Conservation (phyloP, 768 basidiomycete genomes). For the Boletus vermiculosoides region DNA sequence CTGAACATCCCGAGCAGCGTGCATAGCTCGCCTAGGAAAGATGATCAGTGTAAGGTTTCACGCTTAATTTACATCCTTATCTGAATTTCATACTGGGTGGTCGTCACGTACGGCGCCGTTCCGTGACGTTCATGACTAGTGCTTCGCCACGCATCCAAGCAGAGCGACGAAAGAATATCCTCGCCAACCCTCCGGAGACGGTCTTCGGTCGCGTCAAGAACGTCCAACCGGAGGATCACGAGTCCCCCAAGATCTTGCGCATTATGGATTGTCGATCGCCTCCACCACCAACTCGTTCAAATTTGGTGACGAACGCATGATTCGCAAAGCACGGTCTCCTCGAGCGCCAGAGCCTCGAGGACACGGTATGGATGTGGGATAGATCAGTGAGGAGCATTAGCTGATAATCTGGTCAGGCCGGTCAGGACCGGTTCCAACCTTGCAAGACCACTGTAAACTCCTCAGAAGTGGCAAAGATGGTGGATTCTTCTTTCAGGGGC, state of each 20-base stretch:
- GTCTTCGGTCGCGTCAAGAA: constrained; percentile 39
- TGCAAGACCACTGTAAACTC: no score
- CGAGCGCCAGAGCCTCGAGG: constrained; percentile 68
- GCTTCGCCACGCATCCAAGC: constrained; percentile 66
- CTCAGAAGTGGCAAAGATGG: no score
- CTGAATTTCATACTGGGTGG: constrained; percentile 70
- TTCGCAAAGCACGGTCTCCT: constrained; percentile 61
- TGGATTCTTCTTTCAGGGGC: constrained; percentile 47
- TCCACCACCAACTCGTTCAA: constrained; percentile 56
- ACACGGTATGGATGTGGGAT: constrained; percentile 59
- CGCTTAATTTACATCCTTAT: background rate
- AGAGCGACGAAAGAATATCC: constrained; percentile 58
- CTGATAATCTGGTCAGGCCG: no score
- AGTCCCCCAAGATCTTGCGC: constrained; percentile 44
- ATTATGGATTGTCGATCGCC: constrained; percentile 60
- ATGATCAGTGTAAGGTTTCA: constrained; percentile 63
- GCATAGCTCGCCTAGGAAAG: constrained; percentile 59
- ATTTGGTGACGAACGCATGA: constrained; percentile 70
- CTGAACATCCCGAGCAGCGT: constrained; percentile 47
- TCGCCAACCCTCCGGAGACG: constrained; percentile 23
- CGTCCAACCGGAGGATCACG: constrained; percentile 1
- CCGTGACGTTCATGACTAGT: constrained; percentile 64
- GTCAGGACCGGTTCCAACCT: no score
- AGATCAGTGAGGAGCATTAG: no score
- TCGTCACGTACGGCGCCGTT: constrained; percentile 67